Base-by-base conservation (phyloP, 805 yeast species). In the Hermanozyma aechmeae region DNA sequence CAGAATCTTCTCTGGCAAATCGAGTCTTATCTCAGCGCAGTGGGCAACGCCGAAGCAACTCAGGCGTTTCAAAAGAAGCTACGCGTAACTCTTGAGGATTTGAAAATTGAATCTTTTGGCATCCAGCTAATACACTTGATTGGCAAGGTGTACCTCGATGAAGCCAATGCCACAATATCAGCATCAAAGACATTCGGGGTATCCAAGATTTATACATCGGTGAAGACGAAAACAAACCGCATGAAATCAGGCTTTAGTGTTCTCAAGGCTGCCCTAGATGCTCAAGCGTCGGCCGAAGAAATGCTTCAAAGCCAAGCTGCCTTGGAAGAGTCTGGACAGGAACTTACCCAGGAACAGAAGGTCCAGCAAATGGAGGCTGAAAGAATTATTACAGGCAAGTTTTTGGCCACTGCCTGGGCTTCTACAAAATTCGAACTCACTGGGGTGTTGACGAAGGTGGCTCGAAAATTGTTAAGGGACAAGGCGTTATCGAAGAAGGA, bases 61-160 rank as follows among this genome's bases (percentile, higher is more conserved):
- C 51, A 53, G 5, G 67, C 79, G 0, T 80, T 72, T 46, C 56
- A 51, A n/a, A 43, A 45, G 9, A 73, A 74, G 40, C 58, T 82
- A 16, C 54, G 58, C 23, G 59, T 61, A 31, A 92, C 82, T 47
- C 71, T 81, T 25, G 87, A 81, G 41, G 81, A 81, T 37, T 62
- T 92, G 49, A 92, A 92, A 53, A 73, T 85, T 69, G 98, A 92
- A 64, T 83, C 95, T 30, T 92, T 92, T 59, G 99, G 99, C 10
- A 57, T 89, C 28, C 95, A 89, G 56, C 65, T 92, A 28, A 61
- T 89, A 39, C 86, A 79, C 40, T 61, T 89, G 13, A 79, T 92
- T 37, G 96, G 97, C 13, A 70, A 69, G 35, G 72, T 83, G 4
- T 92, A 92, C 55, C 67, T 67, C 32, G 64, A 71, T 20, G 85